Conservation (phyloP, 768 basidiomycete genomes). For the Tricholoma bakamatsutake region DNA sequence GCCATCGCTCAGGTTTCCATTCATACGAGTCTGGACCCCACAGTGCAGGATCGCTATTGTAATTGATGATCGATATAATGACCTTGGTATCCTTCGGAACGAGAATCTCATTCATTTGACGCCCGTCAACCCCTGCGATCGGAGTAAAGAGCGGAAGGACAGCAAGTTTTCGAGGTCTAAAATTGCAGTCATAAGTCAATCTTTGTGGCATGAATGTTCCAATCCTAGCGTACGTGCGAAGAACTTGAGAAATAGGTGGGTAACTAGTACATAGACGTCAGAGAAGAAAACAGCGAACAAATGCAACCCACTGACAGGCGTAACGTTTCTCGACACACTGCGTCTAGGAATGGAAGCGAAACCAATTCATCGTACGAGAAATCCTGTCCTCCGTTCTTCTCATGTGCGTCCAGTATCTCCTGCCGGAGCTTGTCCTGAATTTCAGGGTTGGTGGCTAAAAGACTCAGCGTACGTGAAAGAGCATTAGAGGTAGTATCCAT, state of each 20-base stretch:
- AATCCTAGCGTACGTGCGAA: constrained; percentile 7
- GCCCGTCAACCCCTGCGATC: constrained; percentile 30
- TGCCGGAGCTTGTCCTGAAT: constrained; percentile 30
- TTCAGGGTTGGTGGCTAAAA: constrained; percentile 24
- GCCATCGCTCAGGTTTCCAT: constrained; percentile 50
- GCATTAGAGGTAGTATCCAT: constrained; percentile 40
- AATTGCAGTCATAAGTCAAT: background rate
- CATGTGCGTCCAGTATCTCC: constrained; percentile 24
- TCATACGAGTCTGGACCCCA: constrained; percentile 43
- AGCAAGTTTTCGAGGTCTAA: constrained; percentile 29
- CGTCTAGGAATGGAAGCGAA: constrained; percentile 30
- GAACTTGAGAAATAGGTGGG: constrained; percentile 11
- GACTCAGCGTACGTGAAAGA: constrained; percentile 28
- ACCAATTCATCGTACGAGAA: constrained; percentile 32
- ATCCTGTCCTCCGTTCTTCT: constrained; percentile 18
- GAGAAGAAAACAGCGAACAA: constrained; percentile 8
- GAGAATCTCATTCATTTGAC: constrained; percentile 27
- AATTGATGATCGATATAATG: constrained; percentile 28
- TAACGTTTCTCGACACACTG: constrained; percentile 33
- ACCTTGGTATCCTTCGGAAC: constrained; percentile 35
- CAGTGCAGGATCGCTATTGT: constrained; percentile 34
- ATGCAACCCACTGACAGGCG: constrained; percentile 25
- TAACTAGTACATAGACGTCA: constrained; percentile 2
- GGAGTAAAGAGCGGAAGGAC: constrained; percentile 37
- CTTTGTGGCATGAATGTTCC: too few species aligned